Conservation (phyloP, 306 rosid genomes). For the Albizia julibrissin region DNA sequence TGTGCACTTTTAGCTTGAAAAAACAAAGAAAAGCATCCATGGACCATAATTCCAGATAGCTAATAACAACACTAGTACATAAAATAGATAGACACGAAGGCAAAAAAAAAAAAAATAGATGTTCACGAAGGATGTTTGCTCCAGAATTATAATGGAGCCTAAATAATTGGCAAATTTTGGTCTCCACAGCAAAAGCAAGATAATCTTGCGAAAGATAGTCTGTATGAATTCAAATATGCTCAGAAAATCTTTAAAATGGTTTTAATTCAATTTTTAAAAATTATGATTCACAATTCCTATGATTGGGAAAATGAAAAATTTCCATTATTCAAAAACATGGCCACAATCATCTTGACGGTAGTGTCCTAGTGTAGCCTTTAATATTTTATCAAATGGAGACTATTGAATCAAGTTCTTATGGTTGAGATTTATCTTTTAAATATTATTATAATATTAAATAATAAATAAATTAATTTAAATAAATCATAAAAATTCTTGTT, state of each 20-base stretch:
- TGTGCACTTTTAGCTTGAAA: no score
- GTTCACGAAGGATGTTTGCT: not conserved
- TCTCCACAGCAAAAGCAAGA: conserved; percentile 1
- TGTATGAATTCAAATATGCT: not conserved
- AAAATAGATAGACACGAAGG: no score
- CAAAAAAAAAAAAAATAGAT: not conserved
- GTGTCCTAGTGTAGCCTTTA: conserved; percentile 46
- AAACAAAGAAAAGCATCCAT: no score
- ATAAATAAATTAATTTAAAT: no score
- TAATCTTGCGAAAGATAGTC: conserved; percentile 3
- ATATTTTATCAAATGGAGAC: conserved; percentile 43
- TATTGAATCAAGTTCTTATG: no score
- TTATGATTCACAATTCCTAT: not conserved
- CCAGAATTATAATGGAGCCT: conserved; percentile 5
- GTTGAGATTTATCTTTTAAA: no score
- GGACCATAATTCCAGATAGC: no score
- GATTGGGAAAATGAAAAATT: conserved; percentile 2
- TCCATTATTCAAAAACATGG: conserved; percentile 54
- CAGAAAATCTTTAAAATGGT: not conserved
- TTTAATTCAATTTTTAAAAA: conserved; percentile 3
- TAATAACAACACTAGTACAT: no score
- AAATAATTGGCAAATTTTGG: not conserved
- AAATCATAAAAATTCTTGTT: no score
- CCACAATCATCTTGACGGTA: conserved; percentile 37
- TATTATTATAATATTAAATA: no score